Evolutionary conservation across 202 grass and related monocot genomes (phyloP).

Genomic region (Eragrostis tef): DNA sequence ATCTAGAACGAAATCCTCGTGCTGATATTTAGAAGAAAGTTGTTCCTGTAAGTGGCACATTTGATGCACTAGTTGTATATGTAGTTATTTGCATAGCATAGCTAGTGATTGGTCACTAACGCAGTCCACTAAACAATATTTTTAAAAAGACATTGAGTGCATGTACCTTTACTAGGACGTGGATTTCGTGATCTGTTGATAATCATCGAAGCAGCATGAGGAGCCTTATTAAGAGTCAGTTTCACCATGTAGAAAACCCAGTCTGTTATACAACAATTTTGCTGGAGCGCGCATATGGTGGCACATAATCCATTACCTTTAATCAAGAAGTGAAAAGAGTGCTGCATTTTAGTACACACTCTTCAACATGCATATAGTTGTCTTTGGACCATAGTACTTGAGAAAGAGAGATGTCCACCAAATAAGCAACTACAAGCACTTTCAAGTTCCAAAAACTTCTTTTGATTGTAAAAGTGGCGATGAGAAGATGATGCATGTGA

Average conservation of each 20-base stretch:
- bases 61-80: conserved; percentile 1
- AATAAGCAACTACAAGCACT: conserved; percentile 7
- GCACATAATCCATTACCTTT: no score
- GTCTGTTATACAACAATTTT: no score
- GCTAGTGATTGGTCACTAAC: neutral
- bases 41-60: neutral
- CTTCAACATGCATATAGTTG: no score
- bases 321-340: no score
- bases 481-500: conserved; percentile 7
- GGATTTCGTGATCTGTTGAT: neutral
- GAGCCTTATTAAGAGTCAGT: no score
- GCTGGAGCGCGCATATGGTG: no score
- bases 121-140: neutral
- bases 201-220: no score
- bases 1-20: conserved; percentile 2
- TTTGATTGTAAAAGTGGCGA: neutral
- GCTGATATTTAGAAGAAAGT: neutral
- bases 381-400: neutral
- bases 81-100: neutral
- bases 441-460: neutral
- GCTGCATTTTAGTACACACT: no score
- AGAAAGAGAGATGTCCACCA: neutral
- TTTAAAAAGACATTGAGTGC: neutral
- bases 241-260: no score
- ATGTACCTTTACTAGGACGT: neutral